Evolutionary conservation across 78 protist species (phyloP).

Genomic region (Dictyostelium intermedium): DNA sequence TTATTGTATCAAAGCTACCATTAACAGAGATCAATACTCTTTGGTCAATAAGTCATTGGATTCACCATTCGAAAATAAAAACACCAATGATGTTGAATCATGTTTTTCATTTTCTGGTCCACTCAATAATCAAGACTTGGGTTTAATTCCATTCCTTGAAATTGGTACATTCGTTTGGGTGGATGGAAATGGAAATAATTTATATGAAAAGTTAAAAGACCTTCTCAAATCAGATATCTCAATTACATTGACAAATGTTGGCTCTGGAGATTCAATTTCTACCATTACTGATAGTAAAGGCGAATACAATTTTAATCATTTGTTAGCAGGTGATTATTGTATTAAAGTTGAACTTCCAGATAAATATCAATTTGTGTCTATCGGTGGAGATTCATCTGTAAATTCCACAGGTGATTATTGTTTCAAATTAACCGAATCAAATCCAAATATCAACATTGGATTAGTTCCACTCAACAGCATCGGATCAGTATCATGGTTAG

Average conservation of each 20-base stretch:
- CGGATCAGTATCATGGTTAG: not conserved
- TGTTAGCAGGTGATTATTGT: not conserved
- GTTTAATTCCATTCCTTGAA: not conserved
- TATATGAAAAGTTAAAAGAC: not conserved
- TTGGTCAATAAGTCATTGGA: not conserved
- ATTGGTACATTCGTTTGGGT: not conserved
- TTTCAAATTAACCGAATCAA: not conserved
- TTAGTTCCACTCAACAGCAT: not conserved
- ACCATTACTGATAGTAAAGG: not conserved
- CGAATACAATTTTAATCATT: not conserved
- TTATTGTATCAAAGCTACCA: constrained; percentile 1
- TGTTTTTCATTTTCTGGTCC: not conserved
- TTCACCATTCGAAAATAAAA: not conserved
- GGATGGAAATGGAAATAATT: not conserved
- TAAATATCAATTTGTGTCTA: not conserved
- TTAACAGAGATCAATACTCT: not conserved
- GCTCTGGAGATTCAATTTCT: not conserved
- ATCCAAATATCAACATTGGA: constrained; percentile 3
- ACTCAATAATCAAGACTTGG: not conserved
- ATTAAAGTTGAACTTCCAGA: not conserved
- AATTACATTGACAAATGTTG: not conserved
- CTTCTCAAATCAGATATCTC: not conserved
- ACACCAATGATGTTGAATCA: not conserved
- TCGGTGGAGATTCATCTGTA: not conserved
- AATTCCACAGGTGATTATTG: not conserved